These are phyloP conservation scores for Cynanchum wilfordii DNA, from an alignment of 257 asterid species.

Conservation along the genomic window DNA sequence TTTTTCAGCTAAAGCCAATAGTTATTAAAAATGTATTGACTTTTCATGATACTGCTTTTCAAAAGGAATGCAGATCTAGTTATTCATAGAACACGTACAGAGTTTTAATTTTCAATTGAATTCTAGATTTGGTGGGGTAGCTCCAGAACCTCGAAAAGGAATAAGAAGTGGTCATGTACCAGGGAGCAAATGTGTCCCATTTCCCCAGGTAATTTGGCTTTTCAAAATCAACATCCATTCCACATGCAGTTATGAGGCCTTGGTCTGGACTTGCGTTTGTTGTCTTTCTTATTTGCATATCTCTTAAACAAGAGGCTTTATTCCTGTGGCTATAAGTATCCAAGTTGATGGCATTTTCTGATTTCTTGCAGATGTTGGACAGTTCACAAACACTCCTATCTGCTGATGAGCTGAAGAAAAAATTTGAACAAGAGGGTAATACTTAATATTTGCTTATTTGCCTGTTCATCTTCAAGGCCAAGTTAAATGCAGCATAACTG, in stretches of 20 bases:
- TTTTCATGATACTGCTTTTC: not conserved
- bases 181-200: slow-evolving; percentile 91
- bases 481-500: not conserved
- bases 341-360: slow-evolving; percentile 11
- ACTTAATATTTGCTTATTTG: not conserved
- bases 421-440: slow-evolving; percentile 73
- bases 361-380: slow-evolving; percentile 65
- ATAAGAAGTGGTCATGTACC: slow-evolving; percentile 90
- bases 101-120: slow-evolving; percentile 8
- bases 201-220: slow-evolving; percentile 54
- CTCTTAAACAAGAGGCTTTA: no score
- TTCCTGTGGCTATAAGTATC: not conserved
- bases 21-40: not conserved
- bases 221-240: not conserved
- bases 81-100: not conserved
- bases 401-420: slow-evolving; percentile 70
- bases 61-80: not conserved
- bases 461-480: not conserved
- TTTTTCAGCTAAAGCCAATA: not conserved
- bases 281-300: not conserved
- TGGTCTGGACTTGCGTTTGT: not conserved
- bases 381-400: slow-evolving; percentile 76
- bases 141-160: slow-evolving; percentile 98
- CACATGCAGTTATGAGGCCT: not conserved
- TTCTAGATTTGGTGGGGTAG: slow-evolving; percentile 80